Evolutionary conservation across 108 stramenopile species (phyloP).

Genomic region (Asterionellopsis glacialis): DNA sequence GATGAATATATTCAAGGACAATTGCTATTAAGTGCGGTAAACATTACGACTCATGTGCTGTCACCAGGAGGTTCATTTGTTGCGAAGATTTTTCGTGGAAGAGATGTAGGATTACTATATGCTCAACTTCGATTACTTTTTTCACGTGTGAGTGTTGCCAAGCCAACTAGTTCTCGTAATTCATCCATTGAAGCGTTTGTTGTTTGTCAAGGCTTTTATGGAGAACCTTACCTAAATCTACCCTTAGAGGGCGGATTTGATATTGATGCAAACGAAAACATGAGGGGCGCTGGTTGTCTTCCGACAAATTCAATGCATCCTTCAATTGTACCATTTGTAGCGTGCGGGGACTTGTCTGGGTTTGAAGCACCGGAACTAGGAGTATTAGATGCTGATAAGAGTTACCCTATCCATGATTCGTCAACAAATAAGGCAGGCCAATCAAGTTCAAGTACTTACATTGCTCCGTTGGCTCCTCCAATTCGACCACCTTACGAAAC

Average conservation of each 20-base stretch:
- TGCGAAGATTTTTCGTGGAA: slow-evolving; percentile 97
- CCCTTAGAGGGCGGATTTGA: slow-evolving; percentile 56
- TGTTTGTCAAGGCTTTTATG: slow-evolving; percentile 77
- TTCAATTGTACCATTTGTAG: slow-evolving; percentile 67
- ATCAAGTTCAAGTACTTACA: slow-evolving; percentile 18
- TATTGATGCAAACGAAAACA: slow-evolving; percentile 19
- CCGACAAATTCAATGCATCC: slow-evolving; percentile 14
- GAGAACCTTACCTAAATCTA: slow-evolving; percentile 37
- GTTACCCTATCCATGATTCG: slow-evolving; percentile 57
- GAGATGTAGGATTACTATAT: slow-evolving; percentile 88
- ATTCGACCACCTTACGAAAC: slow-evolving; percentile 71
- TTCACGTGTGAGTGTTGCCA: slow-evolving; percentile 70
- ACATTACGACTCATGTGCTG: slow-evolving; percentile 90
- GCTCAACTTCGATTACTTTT: slow-evolving; percentile 90
- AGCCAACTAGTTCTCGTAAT: slow-evolving; percentile 87
- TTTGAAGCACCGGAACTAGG: slow-evolving; percentile 27
- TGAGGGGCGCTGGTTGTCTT: background rate
- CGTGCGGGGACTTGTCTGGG: slow-evolving; percentile 61
- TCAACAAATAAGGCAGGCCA: background rate
- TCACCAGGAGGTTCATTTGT: slow-evolving; percentile 88
- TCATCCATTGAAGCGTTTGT: slow-evolving; percentile 90
- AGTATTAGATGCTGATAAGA: slow-evolving; percentile 80
- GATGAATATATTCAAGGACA: slow-evolving; percentile 94
- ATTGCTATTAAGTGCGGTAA: slow-evolving; percentile 88
- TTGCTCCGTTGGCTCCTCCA: slow-evolving; percentile 61